Evolutionary conservation across 306 rosid genomes (phyloP).

Genomic region (Crotalaria pallida): DNA sequence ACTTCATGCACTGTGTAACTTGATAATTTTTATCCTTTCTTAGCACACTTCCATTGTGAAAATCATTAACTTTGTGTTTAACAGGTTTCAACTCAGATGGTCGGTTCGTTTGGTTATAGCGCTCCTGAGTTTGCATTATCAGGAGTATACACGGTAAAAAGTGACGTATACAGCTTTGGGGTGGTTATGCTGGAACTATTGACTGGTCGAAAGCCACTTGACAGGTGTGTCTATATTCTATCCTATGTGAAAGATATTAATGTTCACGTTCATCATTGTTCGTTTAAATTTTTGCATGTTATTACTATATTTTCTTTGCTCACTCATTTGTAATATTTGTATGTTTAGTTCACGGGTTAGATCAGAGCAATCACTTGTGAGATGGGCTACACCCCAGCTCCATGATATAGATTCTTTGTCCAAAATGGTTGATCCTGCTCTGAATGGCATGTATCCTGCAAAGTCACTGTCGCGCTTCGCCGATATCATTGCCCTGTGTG

Average conservation of each 20-base stretch:
- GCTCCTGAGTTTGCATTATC: constrained; percentile 96
- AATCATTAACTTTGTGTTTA: constrained; percentile 16
- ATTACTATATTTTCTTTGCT: constrained; percentile 4
- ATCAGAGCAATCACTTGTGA: constrained; percentile 92
- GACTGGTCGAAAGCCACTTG: constrained; percentile 97
- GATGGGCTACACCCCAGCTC: constrained; percentile 99
- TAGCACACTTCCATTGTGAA: not conserved
- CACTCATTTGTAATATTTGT: constrained; percentile 7
- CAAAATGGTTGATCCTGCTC: constrained; percentile 91
- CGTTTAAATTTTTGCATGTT: not conserved
- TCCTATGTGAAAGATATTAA: not conserved
- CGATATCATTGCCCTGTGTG: constrained; percentile 87
- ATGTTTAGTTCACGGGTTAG: constrained; percentile 66
- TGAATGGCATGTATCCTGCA: constrained; percentile 95
- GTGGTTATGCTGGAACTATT: constrained; percentile 94
- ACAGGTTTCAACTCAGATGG: constrained; percentile 94
- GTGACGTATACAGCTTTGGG: constrained; percentile 98
- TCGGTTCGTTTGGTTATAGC: constrained; percentile 96
- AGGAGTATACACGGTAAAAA: constrained; percentile 90
- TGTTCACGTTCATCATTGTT: not conserved
- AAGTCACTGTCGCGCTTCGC: constrained; percentile 96
- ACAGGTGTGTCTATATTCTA: constrained; percentile 61
- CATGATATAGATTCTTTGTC: constrained; percentile 94
- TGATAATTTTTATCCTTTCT: not conserved
- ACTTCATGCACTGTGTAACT: not conserved